Evolutionary conservation across 257 asterid species (phyloP).

Genomic region (Linaria vulgaris): DNA sequence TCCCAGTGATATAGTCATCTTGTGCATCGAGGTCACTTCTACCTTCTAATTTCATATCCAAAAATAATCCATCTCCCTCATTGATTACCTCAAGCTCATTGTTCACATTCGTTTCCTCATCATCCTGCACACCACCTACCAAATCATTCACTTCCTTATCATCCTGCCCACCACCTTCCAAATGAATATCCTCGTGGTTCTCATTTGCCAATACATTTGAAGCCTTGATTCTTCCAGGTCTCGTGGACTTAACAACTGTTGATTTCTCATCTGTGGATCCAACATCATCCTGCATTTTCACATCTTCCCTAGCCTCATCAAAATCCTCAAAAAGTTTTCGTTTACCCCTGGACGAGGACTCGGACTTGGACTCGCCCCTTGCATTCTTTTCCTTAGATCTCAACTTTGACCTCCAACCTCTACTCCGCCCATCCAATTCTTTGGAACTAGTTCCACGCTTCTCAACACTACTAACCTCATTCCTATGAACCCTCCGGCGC

Average conservation of each 20-base stretch:
- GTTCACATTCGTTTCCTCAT: conserved; percentile 32
- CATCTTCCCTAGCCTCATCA: conserved; percentile 42
- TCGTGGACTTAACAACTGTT: conserved; percentile 58
- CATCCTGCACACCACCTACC: conserved; percentile 41
- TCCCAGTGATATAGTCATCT: conserved; percentile 35
- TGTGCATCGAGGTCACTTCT: conserved; percentile 35
- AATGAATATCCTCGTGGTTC: conserved; percentile 38
- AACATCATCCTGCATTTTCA: conserved; percentile 35
- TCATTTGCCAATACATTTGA: conserved; percentile 43
- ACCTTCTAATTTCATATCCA: conserved; percentile 27
- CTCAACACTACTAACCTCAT: conserved; percentile 32
- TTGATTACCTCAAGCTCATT: conserved; percentile 36
- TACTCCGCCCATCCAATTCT: conserved; percentile 45
- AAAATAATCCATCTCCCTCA: conserved; percentile 36
- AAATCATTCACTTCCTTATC: conserved; percentile 38
- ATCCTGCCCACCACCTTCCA: conserved; percentile 39
- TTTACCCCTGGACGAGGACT: conserved; percentile 48
- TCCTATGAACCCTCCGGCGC: conserved; percentile 53
- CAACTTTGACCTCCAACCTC: conserved; percentile 65
- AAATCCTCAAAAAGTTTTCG: conserved; percentile 60
- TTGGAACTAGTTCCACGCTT: conserved; percentile 43
- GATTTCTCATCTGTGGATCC: conserved; percentile 38
- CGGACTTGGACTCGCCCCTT: conserved; percentile 36
- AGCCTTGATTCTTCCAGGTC: conserved; percentile 60
- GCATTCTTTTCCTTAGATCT: conserved; percentile 48